Conservation (phyloP, 352 stramenopile genomes). For the Pythium folliculosum region DNA sequence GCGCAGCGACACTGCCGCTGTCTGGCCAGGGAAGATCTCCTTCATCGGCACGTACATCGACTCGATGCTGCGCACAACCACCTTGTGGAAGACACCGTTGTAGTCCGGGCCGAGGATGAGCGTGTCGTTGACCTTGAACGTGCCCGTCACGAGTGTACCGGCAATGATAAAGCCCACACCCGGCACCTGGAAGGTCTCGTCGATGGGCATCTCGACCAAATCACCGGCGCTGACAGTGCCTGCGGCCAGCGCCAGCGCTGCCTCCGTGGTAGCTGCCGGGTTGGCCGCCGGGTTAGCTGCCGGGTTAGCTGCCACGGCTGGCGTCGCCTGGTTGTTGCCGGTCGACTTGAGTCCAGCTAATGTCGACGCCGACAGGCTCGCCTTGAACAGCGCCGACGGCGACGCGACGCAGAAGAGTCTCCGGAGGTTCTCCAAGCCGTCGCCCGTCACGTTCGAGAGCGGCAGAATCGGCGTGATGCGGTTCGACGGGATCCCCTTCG, state of each 20-base stretch:
- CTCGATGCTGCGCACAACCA: slow-evolving; percentile 86
- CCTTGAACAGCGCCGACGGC: slow-evolving; percentile 71
- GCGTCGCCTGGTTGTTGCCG: slow-evolving; percentile 40
- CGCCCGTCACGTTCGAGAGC: slow-evolving; percentile 97
- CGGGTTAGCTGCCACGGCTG: background rate
- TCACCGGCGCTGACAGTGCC: slow-evolving; percentile 13
- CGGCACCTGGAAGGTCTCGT: slow-evolving; percentile 91
- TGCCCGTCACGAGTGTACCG: slow-evolving; percentile 92
- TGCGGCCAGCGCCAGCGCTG: slow-evolving; percentile 6
- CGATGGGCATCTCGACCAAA: slow-evolving; percentile 85
- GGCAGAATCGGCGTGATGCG: slow-evolving; percentile 96
- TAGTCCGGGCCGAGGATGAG: slow-evolving; percentile 91
- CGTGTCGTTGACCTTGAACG: slow-evolving; percentile 85
- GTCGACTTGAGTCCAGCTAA: slow-evolving; percentile 63
- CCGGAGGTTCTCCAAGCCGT: slow-evolving; percentile 84
- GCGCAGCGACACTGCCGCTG: slow-evolving; percentile 80
- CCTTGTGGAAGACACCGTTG: slow-evolving; percentile 86
- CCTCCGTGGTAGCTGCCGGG: background rate
- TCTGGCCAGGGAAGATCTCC: slow-evolving; percentile 85
- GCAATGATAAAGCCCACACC: slow-evolving; percentile 94
- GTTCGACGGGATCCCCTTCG: slow-evolving; percentile 89
- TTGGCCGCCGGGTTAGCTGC: background rate
- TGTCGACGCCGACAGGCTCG: slow-evolving; percentile 58
- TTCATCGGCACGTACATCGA: slow-evolving; percentile 91
- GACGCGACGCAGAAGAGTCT: slow-evolving; percentile 74